Evolutionary conservation across 2,329 filamentous ascomycete species (phyloP), one percentile per base, ranked within the genome.

Genomic region (Tympanopsis confertula): DNA sequence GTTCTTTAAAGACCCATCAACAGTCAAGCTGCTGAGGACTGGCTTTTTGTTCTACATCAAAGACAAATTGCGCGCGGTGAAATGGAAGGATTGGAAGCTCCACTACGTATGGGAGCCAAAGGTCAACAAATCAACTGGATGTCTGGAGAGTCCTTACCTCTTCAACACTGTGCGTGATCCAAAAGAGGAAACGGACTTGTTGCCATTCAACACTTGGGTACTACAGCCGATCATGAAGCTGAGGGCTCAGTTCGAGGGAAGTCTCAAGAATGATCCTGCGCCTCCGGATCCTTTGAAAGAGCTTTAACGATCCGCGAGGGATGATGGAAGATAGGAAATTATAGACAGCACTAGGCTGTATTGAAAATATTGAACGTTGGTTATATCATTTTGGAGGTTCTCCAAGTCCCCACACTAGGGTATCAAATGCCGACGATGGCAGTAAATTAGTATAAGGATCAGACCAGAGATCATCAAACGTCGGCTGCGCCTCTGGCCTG

Each of bases 41-140:
- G 55, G 55, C 0, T 56, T 58, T 20, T 40, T 52, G 0, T 58
- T 58, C 28, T 58, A 57, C 19, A 54, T 57, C 37, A 57, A 58
- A 19, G 50, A 57, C 2, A 49, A 57, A n/a, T 35, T 58, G 13
- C 47, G 53, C 0, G 54, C 54, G 1, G 47, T 58, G 10, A 58
- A 56, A 24, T 58, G 55, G 55, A 45, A 41, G 15, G 52, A 58
- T 28, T 58, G 54, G 55, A 58, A 57, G 29, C 43, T 58, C 1
- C 54, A 58, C 22, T 17, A 53, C 1, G 44, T 57, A 1, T 58
- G 54, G 54, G 55, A 57, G 38, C 55, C 55, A 4, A 50, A 54
- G 20, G 55, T 58, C 3, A 58, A 58, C 22, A 42, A 57, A 37
- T 55, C 50, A 0, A 47, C 42, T 0, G 55, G 53, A 1, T 45